Evolutionary conservation across 441 rosid species (phyloP), one percentile per base, ranked within the genome.

Genomic region (Pelargonium citronellum): DNA sequence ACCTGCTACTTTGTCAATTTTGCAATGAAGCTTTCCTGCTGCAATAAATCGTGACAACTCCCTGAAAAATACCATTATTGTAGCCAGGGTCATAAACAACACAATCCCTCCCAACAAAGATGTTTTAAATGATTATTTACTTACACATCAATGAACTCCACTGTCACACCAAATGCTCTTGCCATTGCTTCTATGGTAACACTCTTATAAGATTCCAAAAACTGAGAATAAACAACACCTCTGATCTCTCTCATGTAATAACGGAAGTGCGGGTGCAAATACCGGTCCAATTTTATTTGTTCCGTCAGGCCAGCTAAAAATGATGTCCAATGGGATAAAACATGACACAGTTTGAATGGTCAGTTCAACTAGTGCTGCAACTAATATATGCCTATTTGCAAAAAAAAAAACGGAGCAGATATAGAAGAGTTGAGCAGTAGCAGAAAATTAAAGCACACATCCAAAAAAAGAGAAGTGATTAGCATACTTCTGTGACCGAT

Each of bases 191-290:
- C 98, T 30, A 90, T 87, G 1, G 98, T 92, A 68, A 95, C 97
- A 77, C 99, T 92, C 83, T 89, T 95, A 75, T 95, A 92, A 10
- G 98, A 91, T 68, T 95, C 99, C 83, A 92, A 70, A 78, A 91
- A 95, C 78, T 95, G 98, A 20, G 95, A 95, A 81, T 92, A 95
- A 7, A 95, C 89, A 13, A 92, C 97, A 1, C 87, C 88, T 77
- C 99, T 87, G 66, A 95, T 87, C 84, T 95, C 99, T 80, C 98
- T 87, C 99, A 95, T 95, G 90, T 91, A 92, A 78, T 89, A 95
- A 1, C 99, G 92, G 84, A 91, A 92, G 76, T 95, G 98, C 16
- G 97, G 94, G 82, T 89, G 86, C 87, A 95, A 80, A 77, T 95
- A 92, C 2, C 95, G 88, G 73, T 92, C 99, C 82, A 89, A 81